Evolutionary conservation across 257 asterid species (phyloP).

Genomic region (Haberlea rhodopensis): DNA sequence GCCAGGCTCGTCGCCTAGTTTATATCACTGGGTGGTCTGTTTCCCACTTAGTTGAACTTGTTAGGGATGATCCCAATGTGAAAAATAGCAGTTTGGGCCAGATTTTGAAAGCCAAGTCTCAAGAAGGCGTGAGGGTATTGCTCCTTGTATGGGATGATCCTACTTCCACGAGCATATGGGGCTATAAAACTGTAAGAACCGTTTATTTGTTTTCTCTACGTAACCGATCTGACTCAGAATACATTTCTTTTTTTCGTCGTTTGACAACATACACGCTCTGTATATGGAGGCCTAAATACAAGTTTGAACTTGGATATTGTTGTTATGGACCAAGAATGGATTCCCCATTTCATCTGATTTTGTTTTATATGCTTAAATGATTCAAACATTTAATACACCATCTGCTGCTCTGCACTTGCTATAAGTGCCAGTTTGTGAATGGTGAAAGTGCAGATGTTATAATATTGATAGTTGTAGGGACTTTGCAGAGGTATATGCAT

Average conservation of each 20-base stretch:
- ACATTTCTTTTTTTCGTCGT: no score
- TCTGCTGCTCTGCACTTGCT: not conserved
- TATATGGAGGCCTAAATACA: not conserved
- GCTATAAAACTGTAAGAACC: slow-evolving; percentile 75
- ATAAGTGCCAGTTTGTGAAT: not conserved
- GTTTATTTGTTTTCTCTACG: not conserved
- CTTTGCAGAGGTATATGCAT: not conserved
- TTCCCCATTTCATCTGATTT: not conserved
- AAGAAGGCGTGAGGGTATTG: slow-evolving; percentile 88
- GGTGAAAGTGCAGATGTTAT: no score
- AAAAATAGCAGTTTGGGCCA: slow-evolving; percentile 60
- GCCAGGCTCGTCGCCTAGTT: slow-evolving; percentile 64
- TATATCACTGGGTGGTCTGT: slow-evolving; percentile 97
- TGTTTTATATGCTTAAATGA: not conserved
- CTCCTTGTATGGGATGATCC: slow-evolving; percentile 97
- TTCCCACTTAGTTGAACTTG: slow-evolving; percentile 68
- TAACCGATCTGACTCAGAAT: no score
- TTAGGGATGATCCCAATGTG: slow-evolving; percentile 52
- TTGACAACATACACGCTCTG: not conserved
- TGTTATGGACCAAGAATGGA: not conserved
- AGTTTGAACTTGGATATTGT: not conserved
- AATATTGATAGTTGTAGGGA: not conserved
- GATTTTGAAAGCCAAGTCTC: slow-evolving; percentile 73
- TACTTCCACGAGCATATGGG: slow-evolving; percentile 78
- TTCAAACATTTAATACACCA: no score